Evolutionary conservation across 305 asterid species (phyloP), one percentile per base, ranked within the genome.

Genomic region (Fraxinus ornus): DNA sequence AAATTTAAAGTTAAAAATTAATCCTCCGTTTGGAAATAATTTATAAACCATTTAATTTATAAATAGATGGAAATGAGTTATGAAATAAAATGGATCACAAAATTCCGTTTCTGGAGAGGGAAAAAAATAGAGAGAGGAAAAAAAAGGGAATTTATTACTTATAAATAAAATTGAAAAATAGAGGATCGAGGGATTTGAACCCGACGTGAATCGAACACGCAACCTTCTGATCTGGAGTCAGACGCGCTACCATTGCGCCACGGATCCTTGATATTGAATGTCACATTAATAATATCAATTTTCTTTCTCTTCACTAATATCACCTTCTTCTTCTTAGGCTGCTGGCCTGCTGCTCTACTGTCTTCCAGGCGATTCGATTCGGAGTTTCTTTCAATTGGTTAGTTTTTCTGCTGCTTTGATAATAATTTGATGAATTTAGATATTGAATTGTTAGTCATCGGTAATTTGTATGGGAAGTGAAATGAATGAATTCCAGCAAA

Each of bases 181-280:
- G 55, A 44, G 52, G 52, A 41, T 41, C 52, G 3, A 39, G 1
- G 32, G 32, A 28, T 2, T 92, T 94, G 97, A 94, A 93, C 98
- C 97, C 89, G 96, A 94, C 97, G 96, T 93, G 96, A 94, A 94
- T 94, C 96, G 94, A 94, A 93, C 98, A 93, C 94, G 97, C 94
- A 94, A 93, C 97, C 97, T 93, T 94, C 95, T 93, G 97, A 93
- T 93, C 96, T 93, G 98, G 96, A 91, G 95, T 92, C 97, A 89
- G 95, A 92, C 97, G 96, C 95, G 97, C 97, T 93, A 91, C 91
- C 93, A 87, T 93, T 89, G 91, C 93, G 93, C 91, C 91, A 87
- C 91, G 86, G 91, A 92, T 92, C 94, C 90, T 0, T 0, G 2
- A 9, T 1, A 8, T 1, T 39, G 13, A 39, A 39, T 44, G 5